Percentiles rank a stretch among this genome's conserved stretches.
phyloP scores from a whole-genome alignment of 106 monocot genomes.

The Xerophyta viscosa region DNA sequence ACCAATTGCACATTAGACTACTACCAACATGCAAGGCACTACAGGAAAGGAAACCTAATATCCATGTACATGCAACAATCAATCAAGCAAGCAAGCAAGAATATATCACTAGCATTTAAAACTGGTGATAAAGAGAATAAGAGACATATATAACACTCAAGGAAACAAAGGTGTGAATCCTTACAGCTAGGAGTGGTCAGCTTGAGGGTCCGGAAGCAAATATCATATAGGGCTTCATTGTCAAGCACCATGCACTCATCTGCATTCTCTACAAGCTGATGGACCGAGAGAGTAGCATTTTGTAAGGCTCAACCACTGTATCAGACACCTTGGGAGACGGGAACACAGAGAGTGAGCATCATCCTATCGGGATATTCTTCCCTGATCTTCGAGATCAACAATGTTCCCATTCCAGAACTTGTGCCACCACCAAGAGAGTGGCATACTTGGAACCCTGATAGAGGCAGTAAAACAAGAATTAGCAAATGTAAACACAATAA shows the following conservation, averaged over 20 bases:
- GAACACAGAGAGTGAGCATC: slow-evolving; percentile 16
- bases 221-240: slow-evolving; percentile 19
- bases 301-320: slow-evolving; percentile 16
- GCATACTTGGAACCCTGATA: slow-evolving; percentile 11
- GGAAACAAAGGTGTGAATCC: neutral
- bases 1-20: too few relatives aligned
- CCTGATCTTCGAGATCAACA: slow-evolving; percentile 16
- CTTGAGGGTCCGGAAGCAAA: slow-evolving; percentile 14
- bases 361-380: slow-evolving; percentile 16
- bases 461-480: neutral
- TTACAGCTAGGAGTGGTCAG: slow-evolving; percentile 19
- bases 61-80: too few relatives aligned
- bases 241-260: slow-evolving; percentile 18
- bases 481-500: neutral
- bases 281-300: slow-evolving; percentile 16
- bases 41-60: too few relatives aligned
- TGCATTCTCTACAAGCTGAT: slow-evolving; percentile 16
- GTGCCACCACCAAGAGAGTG: slow-evolving; percentile 20
- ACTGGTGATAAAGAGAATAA: neutral
- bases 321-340: slow-evolving; percentile 17
- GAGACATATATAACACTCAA: neutral
- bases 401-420: slow-evolving; percentile 15
- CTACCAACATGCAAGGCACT: too few relatives aligned
- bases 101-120: too few relatives aligned
- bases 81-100: too few relatives aligned